These are phyloP conservation scores for Candida tetrigidarum DNA, from an alignment of 1,139 yeast species.

Conservation along the genomic window DNA sequence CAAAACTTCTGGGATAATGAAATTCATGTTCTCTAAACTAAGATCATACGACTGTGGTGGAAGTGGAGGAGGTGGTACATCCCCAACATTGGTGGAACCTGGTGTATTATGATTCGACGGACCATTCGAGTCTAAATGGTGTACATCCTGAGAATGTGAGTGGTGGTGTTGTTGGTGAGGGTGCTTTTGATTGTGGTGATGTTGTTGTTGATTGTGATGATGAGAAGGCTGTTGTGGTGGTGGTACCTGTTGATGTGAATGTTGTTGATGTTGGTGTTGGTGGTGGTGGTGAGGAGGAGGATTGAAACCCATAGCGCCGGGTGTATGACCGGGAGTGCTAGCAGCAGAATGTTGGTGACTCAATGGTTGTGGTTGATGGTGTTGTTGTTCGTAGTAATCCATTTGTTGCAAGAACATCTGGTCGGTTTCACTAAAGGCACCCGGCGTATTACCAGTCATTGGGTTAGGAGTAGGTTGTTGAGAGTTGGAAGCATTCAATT, in stretches of 20 bases:
- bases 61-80: constrained; percentile 14
- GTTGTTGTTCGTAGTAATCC: constrained; percentile 26
- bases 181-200: constrained; percentile 16
- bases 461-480: constrained; percentile 13
- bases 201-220: constrained; percentile 16
- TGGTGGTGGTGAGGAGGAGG: background rate
- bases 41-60: constrained; percentile 24
- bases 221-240: constrained; percentile 16
- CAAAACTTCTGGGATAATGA: constrained; percentile 34
- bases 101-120: constrained; percentile 13
- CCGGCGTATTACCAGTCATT: constrained; percentile 13
- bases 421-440: constrained; percentile 25
- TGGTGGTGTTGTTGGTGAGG: constrained; percentile 14
- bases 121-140: constrained; percentile 8
- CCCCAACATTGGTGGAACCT: constrained; percentile 9
- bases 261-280: constrained; percentile 13
- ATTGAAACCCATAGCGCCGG: background rate
- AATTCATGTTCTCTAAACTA: constrained; percentile 31
- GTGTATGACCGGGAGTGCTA: constrained; percentile 20
- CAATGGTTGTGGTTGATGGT: no score
- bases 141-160: constrained; percentile 9
- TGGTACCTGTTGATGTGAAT: constrained; percentile 17
- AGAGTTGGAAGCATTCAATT: background rate
- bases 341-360: constrained; percentile 15
- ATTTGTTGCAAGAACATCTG: constrained; percentile 31